Base-by-base conservation (phyloP, 2,329 filamentous ascomycete genomes). In the Pseudogymnoascus sp. region DNA sequence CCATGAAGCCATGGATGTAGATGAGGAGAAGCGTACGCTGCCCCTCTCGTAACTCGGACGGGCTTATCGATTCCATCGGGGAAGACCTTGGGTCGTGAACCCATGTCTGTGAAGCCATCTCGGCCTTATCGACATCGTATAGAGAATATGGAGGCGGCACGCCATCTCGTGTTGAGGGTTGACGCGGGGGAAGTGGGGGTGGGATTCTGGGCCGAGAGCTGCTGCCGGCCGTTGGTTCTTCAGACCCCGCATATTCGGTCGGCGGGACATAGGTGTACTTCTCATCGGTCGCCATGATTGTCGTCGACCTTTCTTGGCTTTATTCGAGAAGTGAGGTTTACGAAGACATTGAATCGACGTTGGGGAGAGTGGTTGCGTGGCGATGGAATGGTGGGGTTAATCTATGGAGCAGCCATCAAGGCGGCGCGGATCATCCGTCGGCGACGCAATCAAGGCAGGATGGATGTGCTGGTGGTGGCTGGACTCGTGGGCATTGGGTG, bases 1-100 rank as follows among this genome's bases (percentile, higher is more conserved):
- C 92, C 81, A 95, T 88, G 76, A 96, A 96, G 65, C 93, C 92
- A 77, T 96, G 93, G 63, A 96, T 86, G 73, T 92, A 96, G 62
- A 96, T 79, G 21, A 96, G 73, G 1, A 97, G 81, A 23, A 97
- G 79, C 26, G 80, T 65, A 65, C 84, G 80, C 50, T 79, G 78
- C 68, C 71, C 70, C 65, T 70, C 67, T 59, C 70, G 66, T 19
- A 70, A 68, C 56, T 73, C 70, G 7, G 68, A 68, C 15, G 72
- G 72, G 9, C 70, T 68, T 50, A 74, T 60, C 38, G 72, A 74
- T 37, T 73, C 71, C 21, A 71, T 72, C 4, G 72, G 73, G 19
- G 70, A 73, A 4, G 70, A 70, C 68, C 71, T 67, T 35, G 72
- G 72, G 65, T 74, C 72, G 33, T 68, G 61, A n/a, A 42, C 38